Conservation (phyloP, 345 rosid species). For the Cardamine chenopodiifolia region DNA sequence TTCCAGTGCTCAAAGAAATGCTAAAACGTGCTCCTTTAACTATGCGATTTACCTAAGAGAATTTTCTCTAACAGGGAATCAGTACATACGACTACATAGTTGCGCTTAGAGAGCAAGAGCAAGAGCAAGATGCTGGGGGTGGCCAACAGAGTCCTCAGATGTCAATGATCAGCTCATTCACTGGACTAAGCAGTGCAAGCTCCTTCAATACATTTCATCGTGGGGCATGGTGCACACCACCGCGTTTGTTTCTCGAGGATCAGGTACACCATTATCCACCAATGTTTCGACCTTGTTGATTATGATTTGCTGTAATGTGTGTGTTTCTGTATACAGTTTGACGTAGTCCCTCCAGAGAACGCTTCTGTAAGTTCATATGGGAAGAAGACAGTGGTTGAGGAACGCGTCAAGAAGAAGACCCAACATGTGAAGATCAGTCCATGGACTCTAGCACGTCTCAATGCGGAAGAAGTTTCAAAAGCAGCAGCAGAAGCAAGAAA, state of each 20-base stretch:
- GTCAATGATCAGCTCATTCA: conserved; percentile 94
- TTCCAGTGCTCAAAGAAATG: background rate
- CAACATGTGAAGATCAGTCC: conserved; percentile 88
- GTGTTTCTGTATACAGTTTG: conserved; percentile 61
- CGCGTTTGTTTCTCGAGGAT: conserved; percentile 91
- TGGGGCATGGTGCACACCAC: conserved; percentile 99
- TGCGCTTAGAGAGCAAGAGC: conserved; percentile 97
- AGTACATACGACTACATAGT: conserved; percentile 97
- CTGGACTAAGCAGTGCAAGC: conserved; percentile 97
- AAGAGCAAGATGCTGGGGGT: conserved; percentile 83
- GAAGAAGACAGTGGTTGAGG: conserved; percentile 63
- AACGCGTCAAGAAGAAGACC: conserved; percentile 69
- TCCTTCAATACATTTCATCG: conserved; percentile 91
- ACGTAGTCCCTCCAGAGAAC: conserved; percentile 97
- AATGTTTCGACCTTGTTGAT: background rate
- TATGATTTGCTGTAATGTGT: background rate
- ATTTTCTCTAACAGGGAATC: conserved; percentile 64
- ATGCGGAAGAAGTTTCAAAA: conserved; percentile 90
- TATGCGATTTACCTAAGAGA: background rate
- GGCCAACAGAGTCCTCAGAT: conserved; percentile 95
- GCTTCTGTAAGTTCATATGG: conserved; percentile 95
- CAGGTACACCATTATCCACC: conserved; percentile 55
- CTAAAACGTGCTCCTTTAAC: background rate
- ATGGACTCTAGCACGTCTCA: conserved; percentile 88
- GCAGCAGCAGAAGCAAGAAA: conserved; percentile 97